These are phyloP conservation scores for Naganishia kalamii DNA, from an alignment of 768 basidiomycete genomes.

Conservation along the genomic window DNA sequence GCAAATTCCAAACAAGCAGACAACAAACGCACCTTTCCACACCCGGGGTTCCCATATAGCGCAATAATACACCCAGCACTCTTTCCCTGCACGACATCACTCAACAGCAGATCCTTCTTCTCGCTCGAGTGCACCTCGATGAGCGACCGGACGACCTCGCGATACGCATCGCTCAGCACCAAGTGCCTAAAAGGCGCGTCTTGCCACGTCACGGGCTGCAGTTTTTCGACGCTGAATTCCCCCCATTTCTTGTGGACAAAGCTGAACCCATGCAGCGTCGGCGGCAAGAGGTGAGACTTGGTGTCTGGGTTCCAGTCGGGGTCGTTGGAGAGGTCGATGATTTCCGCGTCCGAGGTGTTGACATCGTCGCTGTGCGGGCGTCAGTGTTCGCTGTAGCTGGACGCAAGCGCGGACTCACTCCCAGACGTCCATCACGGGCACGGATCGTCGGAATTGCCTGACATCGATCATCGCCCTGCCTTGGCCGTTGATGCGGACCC, in stretches of 20 bases:
- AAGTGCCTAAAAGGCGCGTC: background rate
- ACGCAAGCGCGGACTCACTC: background rate
- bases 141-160: background rate
- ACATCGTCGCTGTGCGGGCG: background rate
- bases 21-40: background rate
- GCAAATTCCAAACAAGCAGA: background rate
- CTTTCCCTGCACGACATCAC: background rate
- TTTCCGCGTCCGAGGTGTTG: background rate
- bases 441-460: constrained; percentile 1
- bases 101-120: background rate
- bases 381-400: background rate
- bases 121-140: constrained; percentile 5
- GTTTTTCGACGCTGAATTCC: background rate
- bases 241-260: constrained; percentile 1
- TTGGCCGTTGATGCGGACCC: background rate
- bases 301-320: background rate
- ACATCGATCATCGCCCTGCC: background rate
- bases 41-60: background rate
- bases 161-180: background rate
- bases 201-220: background rate
- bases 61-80: background rate
- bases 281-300: background rate
- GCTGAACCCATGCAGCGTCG: background rate
- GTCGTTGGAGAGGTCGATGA: background rate
- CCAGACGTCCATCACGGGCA: constrained; percentile 1